phyloP scores from a whole-genome alignment of 108 stramenopile genomes.

The Pelagomonas calceolata region DNA sequence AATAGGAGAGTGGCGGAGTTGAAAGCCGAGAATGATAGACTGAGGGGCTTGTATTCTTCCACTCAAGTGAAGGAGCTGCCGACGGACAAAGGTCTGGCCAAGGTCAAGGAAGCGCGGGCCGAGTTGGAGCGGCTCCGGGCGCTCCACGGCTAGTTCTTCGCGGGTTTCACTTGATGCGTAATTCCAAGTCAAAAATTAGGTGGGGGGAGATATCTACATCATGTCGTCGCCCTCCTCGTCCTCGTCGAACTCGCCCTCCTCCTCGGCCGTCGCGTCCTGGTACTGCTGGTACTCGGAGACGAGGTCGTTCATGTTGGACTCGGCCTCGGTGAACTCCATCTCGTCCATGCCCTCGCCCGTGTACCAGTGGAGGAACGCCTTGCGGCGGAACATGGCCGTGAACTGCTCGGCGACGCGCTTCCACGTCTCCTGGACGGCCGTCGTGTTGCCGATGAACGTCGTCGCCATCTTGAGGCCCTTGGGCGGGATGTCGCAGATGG shows the following conservation, averaged over 20 bases:
- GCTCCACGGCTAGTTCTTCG: no score
- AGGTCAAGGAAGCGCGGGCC: no score
- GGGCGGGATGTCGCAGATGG: slow-evolving; percentile 73
- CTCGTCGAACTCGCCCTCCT: slow-evolving; percentile 2
- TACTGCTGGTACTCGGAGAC: slow-evolving; percentile 80
- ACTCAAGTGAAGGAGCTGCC: no score
- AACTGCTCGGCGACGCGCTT: slow-evolving; percentile 70
- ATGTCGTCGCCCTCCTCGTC: slow-evolving; percentile 1
- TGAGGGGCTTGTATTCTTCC: no score
- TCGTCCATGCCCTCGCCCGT: slow-evolving; percentile 70
- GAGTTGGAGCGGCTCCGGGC: no score
- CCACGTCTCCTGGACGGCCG: slow-evolving; percentile 66
- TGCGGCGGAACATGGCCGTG: slow-evolving; percentile 74
- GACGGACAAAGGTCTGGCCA: no score
- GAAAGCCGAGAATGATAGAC: no score
- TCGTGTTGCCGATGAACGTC: slow-evolving; percentile 63
- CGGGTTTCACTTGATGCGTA: no score
- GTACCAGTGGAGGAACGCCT: slow-evolving; percentile 78
- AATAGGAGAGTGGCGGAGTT: no score
- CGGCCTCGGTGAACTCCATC: slow-evolving; percentile 86
- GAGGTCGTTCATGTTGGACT: slow-evolving; percentile 67
- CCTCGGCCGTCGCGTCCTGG: slow-evolving; percentile 74
- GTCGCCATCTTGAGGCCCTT: slow-evolving; percentile 54
- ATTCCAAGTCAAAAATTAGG: no score
- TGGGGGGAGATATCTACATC: no score